Percentiles rank a stretch among this genome's conserved stretches.
phyloP scores from a whole-genome alignment of 163 green algal genomes.

The Volvox carteri region DNA sequence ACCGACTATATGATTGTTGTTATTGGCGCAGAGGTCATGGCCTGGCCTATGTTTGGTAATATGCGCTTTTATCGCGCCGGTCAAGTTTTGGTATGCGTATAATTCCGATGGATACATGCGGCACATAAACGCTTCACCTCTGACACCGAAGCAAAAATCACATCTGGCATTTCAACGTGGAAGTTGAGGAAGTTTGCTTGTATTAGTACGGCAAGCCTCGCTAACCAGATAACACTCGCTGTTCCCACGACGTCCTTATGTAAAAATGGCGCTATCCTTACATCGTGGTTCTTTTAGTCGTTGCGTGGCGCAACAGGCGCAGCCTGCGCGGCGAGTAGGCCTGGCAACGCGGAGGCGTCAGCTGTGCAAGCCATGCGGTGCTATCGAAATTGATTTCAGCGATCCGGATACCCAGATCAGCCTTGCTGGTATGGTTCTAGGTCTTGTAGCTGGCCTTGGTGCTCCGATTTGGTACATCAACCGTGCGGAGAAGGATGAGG shows the following conservation, averaged over 20 bases:
- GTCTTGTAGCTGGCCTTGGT: constrained; percentile 70
- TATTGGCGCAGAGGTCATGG: too few species aligned
- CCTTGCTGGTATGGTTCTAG: constrained; percentile 60
- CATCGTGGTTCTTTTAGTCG: background rate
- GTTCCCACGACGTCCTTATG: background rate
- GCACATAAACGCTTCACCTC: too few species aligned
- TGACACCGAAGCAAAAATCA: too few species aligned
- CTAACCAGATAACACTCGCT: constrained; percentile 1
- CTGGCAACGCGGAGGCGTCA: background rate
- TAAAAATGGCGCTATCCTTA: constrained; percentile 43
- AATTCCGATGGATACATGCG: too few species aligned
- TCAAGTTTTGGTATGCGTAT: too few species aligned
- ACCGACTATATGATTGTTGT: too few species aligned
- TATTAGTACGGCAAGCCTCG: constrained; percentile 6
- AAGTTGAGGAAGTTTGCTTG: background rate
- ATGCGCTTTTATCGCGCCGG: too few species aligned
- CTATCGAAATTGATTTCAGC: constrained; percentile 74
- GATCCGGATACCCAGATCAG: constrained; percentile 64
- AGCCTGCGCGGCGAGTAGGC: constrained; percentile 8
- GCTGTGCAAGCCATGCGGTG: constrained; percentile 57
- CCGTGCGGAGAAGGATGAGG: constrained; percentile 79
- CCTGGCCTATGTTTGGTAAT: too few species aligned
- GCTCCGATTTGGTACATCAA: constrained; percentile 79
- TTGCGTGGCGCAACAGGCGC: constrained; percentile 19
- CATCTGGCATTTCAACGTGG: too few species aligned